These are phyloP conservation scores for Wickerhamiella galacta DNA, from an alignment of 805 yeast species.

Conservation along the genomic window DNA sequence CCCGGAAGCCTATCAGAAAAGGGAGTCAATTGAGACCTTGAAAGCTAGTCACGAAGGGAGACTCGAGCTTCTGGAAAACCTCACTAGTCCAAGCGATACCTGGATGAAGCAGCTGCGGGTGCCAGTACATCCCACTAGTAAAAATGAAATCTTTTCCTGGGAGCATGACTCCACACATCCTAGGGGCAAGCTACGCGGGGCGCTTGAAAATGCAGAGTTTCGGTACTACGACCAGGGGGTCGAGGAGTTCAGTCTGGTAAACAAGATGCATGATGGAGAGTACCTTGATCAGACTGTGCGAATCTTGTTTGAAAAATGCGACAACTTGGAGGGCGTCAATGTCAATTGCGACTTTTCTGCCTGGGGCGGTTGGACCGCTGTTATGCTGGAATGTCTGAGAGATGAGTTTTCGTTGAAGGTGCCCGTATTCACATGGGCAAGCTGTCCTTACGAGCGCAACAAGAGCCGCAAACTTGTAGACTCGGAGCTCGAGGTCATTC, in stretches of 20 bases:
- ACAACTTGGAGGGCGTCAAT: slow-evolving; percentile 54
- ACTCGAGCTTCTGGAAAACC: slow-evolving; percentile 1
- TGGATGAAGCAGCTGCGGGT: slow-evolving; percentile 75
- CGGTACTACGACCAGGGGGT: slow-evolving; percentile 33
- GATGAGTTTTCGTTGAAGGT: slow-evolving; percentile 26
- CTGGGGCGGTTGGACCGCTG: slow-evolving; percentile 66
- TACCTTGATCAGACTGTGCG: slow-evolving; percentile 51
- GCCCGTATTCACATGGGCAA: slow-evolving; percentile 12
- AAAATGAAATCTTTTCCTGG: slow-evolving; percentile 45
- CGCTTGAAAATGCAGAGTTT: slow-evolving; percentile 13
- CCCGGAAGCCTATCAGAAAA: slow-evolving; percentile 9
- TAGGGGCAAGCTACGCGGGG: slow-evolving; percentile 21
- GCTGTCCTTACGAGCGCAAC: slow-evolving; percentile 1
- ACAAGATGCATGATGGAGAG: slow-evolving; percentile 19
- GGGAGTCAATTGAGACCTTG: slow-evolving; percentile 2
- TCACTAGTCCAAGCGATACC: slow-evolving; percentile 11
- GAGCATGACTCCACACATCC: slow-evolving; percentile 24
- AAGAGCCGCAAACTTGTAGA: slow-evolving; percentile 1
- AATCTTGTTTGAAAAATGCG: slow-evolving; percentile 54
- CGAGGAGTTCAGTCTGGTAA: slow-evolving; percentile 34
- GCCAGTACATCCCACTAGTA: slow-evolving; percentile 43
- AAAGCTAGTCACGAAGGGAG: slow-evolving; percentile 4
- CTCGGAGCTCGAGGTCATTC: slow-evolving; percentile 10
- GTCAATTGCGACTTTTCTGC: slow-evolving; percentile 49
- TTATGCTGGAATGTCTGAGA: slow-evolving; percentile 34